Conservation (phyloP, 2,329 filamentous ascomycete species). For the Aspergillus floridensis region DNA sequence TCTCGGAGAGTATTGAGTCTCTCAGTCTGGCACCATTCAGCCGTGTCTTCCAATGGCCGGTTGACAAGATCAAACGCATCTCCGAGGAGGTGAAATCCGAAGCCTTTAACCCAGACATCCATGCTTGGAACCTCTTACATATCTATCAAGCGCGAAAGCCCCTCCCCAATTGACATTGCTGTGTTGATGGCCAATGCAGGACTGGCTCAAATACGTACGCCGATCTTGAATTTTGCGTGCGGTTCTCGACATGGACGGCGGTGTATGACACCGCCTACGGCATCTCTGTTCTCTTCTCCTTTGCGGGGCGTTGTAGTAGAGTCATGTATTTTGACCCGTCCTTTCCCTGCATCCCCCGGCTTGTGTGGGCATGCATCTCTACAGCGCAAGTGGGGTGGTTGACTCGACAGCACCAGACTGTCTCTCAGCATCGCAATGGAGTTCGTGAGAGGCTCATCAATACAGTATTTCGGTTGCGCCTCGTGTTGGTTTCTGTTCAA, state of each 20-base stretch:
- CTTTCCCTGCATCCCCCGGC: not conserved
- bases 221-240: not conserved
- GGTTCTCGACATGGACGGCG: not conserved
- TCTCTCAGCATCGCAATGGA: no score
- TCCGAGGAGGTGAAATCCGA: conserved; percentile 64
- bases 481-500: not conserved
- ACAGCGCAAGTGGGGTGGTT: not conserved
- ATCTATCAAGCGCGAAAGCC: conserved; percentile 46
- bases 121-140: conserved; percentile 63
- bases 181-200: not conserved
- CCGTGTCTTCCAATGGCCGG: conserved; percentile 59
- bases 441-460: not conserved
- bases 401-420: not conserved
- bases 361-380: not conserved
- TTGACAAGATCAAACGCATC: conserved; percentile 62
- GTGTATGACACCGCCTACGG: not conserved
- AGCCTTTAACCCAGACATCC: conserved; percentile 65
- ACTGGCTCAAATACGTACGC: not conserved
- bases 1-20: conserved; percentile 70
- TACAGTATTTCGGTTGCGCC: not conserved
- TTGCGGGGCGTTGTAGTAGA: not conserved
- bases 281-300: not conserved
- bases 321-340: not conserved
- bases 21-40: conserved; percentile 72
- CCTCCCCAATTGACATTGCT: conserved; percentile 9